These are phyloP conservation scores for Metschnikowia corniflorae DNA, from an alignment of 805 yeast genomes.

Conservation along the genomic window DNA sequence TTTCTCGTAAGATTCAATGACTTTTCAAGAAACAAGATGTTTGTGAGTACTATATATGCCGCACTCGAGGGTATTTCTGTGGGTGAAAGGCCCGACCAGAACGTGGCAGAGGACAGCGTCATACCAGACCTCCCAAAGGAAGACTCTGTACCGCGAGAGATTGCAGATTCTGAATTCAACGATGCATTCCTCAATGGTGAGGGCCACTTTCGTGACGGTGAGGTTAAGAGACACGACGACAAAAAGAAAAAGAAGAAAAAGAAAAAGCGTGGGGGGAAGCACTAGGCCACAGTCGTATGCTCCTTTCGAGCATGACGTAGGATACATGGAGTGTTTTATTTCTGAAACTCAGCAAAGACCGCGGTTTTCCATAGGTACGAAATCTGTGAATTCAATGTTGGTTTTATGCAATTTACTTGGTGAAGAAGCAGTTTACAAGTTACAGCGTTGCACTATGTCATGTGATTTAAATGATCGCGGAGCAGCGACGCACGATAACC, in stretches of 20 bases:
- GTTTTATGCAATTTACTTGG: no score
- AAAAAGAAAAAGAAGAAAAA: slow-evolving; percentile 25
- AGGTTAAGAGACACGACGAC: slow-evolving; percentile 3
- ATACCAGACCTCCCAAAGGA: not conserved
- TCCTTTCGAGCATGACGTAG: no score
- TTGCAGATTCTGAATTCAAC: slow-evolving; percentile 28
- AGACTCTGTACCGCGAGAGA: slow-evolving; percentile 14
- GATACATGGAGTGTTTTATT: no score
- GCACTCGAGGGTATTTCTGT: slow-evolving; percentile 15
- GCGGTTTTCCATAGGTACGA: not conserved
- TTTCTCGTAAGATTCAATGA: slow-evolving; percentile 31
- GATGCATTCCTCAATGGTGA: slow-evolving; percentile 29
- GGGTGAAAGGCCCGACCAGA: slow-evolving; percentile 7
- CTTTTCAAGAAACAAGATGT: slow-evolving; percentile 27
- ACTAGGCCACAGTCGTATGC: no score
- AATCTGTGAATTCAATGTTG: no score
- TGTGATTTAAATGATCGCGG: no score
- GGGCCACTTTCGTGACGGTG: slow-evolving; percentile 17
- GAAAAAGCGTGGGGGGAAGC: slow-evolving; percentile 26
- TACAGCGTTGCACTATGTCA: no score
- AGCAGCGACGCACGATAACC: no score
- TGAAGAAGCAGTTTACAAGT: no score
- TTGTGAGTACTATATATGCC: slow-evolving; percentile 30
- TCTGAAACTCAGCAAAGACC: not conserved
- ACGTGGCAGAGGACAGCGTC: slow-evolving; percentile 1